phyloP scores from a whole-genome alignment of 2,329 filamentous ascomycete species.

The Fonsecaea monophora region DNA sequence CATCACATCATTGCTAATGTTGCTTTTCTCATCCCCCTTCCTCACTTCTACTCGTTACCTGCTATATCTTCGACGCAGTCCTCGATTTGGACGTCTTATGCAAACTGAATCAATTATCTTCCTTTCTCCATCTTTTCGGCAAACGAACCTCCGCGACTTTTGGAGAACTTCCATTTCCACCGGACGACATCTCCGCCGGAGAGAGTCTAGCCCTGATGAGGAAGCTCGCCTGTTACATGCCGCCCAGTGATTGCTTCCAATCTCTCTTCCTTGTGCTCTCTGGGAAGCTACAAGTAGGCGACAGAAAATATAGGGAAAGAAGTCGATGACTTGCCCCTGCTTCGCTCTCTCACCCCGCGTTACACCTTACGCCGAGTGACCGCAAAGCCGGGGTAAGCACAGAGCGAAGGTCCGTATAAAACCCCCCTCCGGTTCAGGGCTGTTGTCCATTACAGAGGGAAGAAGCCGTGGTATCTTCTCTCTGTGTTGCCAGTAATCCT shows the following conservation, averaged over 20 bases:
- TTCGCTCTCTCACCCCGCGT: conserved; percentile 4
- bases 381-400: background rate
- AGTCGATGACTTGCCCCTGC: background rate
- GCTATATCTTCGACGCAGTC: background rate
- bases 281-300: conserved; percentile 13
- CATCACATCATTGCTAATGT: background rate
- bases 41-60: background rate
- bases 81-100: background rate
- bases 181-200: background rate
- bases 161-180: background rate
- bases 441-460: background rate
- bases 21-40: background rate
- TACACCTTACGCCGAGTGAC: background rate
- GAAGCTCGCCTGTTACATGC: conserved; percentile 46
- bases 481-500: background rate
- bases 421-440: background rate
- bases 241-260: conserved; percentile 74
- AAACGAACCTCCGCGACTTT: conserved; percentile 68
- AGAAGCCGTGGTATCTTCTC: background rate
- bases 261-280: conserved; percentile 63
- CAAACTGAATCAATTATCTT: background rate
- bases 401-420: background rate
- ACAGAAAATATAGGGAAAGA: background rate
- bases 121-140: conserved; percentile 58
- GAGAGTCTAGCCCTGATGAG: conserved; percentile 78